Evolutionary conservation across 345 rosid genomes (phyloP).

Genomic region (Reutealis trisperma): DNA sequence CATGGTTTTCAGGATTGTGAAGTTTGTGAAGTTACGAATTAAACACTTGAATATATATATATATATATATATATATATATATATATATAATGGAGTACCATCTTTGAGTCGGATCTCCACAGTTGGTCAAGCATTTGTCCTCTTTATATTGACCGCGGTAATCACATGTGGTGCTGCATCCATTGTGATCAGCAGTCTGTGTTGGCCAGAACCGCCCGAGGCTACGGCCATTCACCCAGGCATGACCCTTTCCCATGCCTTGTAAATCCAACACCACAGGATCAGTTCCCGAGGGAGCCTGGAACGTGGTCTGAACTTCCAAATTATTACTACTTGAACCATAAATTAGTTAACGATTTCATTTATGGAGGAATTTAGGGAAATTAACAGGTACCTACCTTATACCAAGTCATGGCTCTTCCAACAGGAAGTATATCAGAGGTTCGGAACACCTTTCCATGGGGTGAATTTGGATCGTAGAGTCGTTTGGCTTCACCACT

Average conservation of each 20-base stretch:
- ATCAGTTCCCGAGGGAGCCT: slow-evolving; percentile 17
- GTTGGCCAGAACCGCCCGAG: slow-evolving; percentile 10
- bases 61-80: too few species aligned
- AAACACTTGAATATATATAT: too few species aligned
- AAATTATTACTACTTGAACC: too few species aligned
- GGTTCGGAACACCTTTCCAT: neutral
- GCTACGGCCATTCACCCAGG: slow-evolving; percentile 26
- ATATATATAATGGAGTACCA: neutral
- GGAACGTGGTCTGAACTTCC: slow-evolving; percentile 2
- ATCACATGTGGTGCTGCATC: slow-evolving; percentile 6
- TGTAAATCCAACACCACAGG: slow-evolving; percentile 23
- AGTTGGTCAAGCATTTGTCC: slow-evolving; percentile 6
- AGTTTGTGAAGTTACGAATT: too few species aligned
- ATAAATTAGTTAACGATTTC: too few species aligned
- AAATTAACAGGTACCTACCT: slow-evolving; percentile 5
- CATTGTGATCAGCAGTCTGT: neutral
- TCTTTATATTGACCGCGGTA: slow-evolving; percentile 7
- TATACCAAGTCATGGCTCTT: slow-evolving; percentile 24
- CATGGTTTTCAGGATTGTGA: too few species aligned
- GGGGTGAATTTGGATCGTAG: neutral
- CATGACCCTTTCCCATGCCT: slow-evolving; percentile 28
- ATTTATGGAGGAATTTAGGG: too few species aligned
- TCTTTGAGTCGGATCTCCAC: slow-evolving; percentile 18
- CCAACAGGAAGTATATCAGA: neutral
- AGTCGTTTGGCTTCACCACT: slow-evolving; percentile 1